Percentiles rank a stretch among this genome's conserved stretches.
phyloP scores from a whole-genome alignment of 2,329 filamentous ascomycete genomes.

The Blumeriella jaapii region DNA sequence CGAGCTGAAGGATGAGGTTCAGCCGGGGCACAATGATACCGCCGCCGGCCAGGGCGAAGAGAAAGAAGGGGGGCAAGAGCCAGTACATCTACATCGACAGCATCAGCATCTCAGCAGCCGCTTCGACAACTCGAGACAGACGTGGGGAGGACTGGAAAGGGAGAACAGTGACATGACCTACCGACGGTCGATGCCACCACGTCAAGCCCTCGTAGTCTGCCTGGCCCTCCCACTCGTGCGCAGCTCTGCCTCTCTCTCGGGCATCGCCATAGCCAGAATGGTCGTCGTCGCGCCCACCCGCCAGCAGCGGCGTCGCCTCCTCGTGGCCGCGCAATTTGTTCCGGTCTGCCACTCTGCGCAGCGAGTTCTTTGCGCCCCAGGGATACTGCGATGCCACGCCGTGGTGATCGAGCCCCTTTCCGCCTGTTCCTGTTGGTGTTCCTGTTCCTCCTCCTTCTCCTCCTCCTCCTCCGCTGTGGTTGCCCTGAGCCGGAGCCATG shows the following conservation, averaged over 20 bases:
- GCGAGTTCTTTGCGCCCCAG: slow-evolving; percentile 21
- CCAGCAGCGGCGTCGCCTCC: slow-evolving; percentile 19
- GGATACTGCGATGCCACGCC: no score
- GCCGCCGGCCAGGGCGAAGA: slow-evolving; percentile 80
- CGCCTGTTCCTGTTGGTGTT: no score
- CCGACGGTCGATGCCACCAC: slow-evolving; percentile 52
- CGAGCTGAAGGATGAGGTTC: slow-evolving; percentile 72
- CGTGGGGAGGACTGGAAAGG: no score
- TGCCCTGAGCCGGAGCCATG: no score
- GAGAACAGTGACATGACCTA: slow-evolving; percentile 30
- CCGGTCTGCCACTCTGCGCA: no score
- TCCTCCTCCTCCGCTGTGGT: no score
- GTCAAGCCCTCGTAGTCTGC: slow-evolving; percentile 49
- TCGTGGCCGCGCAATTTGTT: slow-evolving; percentile 2
- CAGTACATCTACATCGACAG: slow-evolving; percentile 56
- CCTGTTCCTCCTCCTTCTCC: neutral
- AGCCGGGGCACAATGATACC: slow-evolving; percentile 77
- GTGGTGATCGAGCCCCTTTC: no score
- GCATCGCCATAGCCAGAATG: slow-evolving; percentile 2
- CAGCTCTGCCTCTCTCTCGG: slow-evolving; percentile 7
- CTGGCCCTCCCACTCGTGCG: slow-evolving; percentile 35
- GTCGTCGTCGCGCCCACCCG: slow-evolving; percentile 10
- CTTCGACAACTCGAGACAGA: no score
- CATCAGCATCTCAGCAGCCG: neutral
- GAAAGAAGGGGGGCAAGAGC: slow-evolving; percentile 67